Evolutionary conservation across 2,329 filamentous ascomycete genomes (phyloP).

Genomic region (Microthyrium microscopicum): DNA sequence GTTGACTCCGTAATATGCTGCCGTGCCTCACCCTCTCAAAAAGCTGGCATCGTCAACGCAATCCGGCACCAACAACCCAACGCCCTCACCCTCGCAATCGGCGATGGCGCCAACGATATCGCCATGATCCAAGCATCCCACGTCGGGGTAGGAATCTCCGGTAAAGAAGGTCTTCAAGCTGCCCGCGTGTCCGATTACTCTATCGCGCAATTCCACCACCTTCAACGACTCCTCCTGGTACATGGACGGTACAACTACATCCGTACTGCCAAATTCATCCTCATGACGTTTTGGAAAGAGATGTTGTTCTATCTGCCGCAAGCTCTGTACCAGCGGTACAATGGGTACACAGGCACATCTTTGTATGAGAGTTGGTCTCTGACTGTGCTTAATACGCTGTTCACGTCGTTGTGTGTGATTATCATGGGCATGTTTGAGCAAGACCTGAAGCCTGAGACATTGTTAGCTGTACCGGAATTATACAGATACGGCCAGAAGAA

Average conservation of each 20-base stretch:
- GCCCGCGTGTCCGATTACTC: slow-evolving; percentile 74
- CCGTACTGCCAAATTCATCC: slow-evolving; percentile 66
- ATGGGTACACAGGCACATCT: slow-evolving; percentile 74
- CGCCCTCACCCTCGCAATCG: slow-evolving; percentile 69
- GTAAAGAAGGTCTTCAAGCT: slow-evolving; percentile 73
- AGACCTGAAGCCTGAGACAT: slow-evolving; percentile 55
- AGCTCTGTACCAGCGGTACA: slow-evolving; percentile 63
- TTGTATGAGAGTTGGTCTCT: slow-evolving; percentile 72
- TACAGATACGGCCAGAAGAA: slow-evolving; percentile 66
- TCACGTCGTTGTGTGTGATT: slow-evolving; percentile 73
- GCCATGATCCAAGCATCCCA: slow-evolving; percentile 88
- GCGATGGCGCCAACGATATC: slow-evolving; percentile 85
- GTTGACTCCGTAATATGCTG: slow-evolving; percentile 81
- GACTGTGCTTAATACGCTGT: slow-evolving; percentile 87
- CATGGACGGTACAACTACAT: slow-evolving; percentile 79
- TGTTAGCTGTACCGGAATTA: slow-evolving; percentile 68
- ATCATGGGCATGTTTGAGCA: slow-evolving; percentile 72
- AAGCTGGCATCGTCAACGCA: slow-evolving; percentile 61
- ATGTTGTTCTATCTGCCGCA: slow-evolving; percentile 67
- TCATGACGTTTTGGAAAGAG: slow-evolving; percentile 81
- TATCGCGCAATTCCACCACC: slow-evolving; percentile 73
- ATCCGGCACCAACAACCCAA: slow-evolving; percentile 59
- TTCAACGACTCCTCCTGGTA: slow-evolving; percentile 61
- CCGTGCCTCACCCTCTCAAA: slow-evolving; percentile 69
- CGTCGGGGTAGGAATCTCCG: slow-evolving; percentile 79